Base-by-base conservation (phyloP, 78 protist genomes). In the Dictyostelium capitatum region DNA sequence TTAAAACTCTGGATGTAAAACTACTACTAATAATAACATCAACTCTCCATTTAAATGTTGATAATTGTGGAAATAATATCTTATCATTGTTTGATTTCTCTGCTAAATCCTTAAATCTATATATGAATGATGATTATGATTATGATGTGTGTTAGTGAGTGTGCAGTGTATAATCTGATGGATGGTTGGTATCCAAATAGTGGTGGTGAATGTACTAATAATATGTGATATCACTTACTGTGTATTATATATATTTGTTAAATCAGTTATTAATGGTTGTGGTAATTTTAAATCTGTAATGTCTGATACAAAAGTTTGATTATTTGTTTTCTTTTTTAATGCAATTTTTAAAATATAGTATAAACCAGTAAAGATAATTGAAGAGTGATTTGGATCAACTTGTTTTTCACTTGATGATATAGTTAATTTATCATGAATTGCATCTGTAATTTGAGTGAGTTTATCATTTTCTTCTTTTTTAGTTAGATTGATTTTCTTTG, bases 21-120 rank as follows among this genome's bases (percentile, higher is more conserved):
- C 95, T 91, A 25, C 89, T 91, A 23, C 92, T 83, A 65, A 91
- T 79, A 20, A 83, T 50, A 23, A 91, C 95, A 54, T 91, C 95
- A 37, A 91, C 95, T 51, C 95, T 47, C 95, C 95, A 91, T 43
- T 82, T 91, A 64, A 91, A 83, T 3, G 30, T 64, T 65, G n/a
- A 57, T 28, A 91, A 48, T 62, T 85, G 82, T 32, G 82, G 92
- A 46, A 85, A 85, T 48, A 85, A 37, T 46, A 85, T 85, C 67
- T 85, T 85, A 62, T 85, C 92, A 75, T 47, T 85, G 10, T 48
- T 43, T 46, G 80, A 41, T 48, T 78, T 85, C 48, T 85, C 92
- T 11, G 62, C 67, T 23, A 85, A 47, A 37, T 85, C 92, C 62
- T 85, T 85, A 70, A 56, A 11, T 15, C 92, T 85, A 28, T 56